phyloP scores from a whole-genome alignment of 768 basidiomycete genomes.

The Boletus rufocinnamomeus region DNA sequence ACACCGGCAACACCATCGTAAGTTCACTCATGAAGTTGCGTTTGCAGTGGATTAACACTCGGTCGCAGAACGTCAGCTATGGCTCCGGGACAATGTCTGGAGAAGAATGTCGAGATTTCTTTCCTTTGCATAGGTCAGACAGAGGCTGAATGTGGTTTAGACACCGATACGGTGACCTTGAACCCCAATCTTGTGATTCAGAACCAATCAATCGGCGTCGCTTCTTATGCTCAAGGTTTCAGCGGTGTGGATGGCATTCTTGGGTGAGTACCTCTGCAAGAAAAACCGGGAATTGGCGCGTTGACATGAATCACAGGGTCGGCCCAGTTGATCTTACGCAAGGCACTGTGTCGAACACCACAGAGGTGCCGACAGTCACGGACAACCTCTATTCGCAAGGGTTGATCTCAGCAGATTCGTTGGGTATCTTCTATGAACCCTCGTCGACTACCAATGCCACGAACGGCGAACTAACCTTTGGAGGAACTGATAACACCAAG shows the following conservation, averaged over 20 bases:
- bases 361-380: slow-evolving; percentile 54
- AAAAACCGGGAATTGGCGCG: neutral
- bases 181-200: slow-evolving; percentile 40
- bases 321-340: slow-evolving; percentile 53
- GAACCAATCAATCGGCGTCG: slow-evolving; percentile 51
- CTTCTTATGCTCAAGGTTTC: slow-evolving; percentile 45
- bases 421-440: slow-evolving; percentile 57
- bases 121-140: neutral
- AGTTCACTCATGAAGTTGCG: slow-evolving; percentile 11
- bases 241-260: slow-evolving; percentile 53
- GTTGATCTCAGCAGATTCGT: slow-evolving; percentile 43
- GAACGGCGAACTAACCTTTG: slow-evolving; percentile 61
- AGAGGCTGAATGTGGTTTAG: slow-evolving; percentile 29
- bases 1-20: slow-evolving; percentile 41
- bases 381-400: slow-evolving; percentile 55
- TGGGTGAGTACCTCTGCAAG: slow-evolving; percentile 34
- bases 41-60: neutral
- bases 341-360: slow-evolving; percentile 43
- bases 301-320: slow-evolving; percentile 34
- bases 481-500: slow-evolving; percentile 51
- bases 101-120: slow-evolving; percentile 44
- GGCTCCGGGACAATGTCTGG: slow-evolving; percentile 57
- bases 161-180: slow-evolving; percentile 38
- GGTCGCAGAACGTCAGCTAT: slow-evolving; percentile 49
- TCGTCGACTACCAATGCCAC: slow-evolving; percentile 37